Evolutionary conservation across 2,329 filamentous ascomycete genomes (phyloP), one percentile per base, ranked within the genome.

Genomic region (Periconia macrospinosa): DNA sequence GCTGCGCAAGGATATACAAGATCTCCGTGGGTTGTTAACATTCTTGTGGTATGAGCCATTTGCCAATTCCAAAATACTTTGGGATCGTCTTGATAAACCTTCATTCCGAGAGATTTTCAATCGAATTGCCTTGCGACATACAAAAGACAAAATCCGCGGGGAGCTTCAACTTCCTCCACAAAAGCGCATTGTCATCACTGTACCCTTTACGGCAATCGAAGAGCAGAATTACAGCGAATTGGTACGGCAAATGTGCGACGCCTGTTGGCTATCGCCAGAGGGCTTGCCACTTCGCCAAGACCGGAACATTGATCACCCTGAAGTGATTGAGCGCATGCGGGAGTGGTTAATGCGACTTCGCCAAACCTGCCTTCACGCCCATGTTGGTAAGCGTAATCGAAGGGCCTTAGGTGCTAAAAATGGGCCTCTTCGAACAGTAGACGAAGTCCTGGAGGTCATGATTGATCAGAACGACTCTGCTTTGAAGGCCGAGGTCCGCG

Each of bases 391-490:
- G 10, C 83, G 83, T 30, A 89, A 88, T 60, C 80, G 87, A 14
- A 83, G 82, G 56, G 82, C 83, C 0, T 74, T 90, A 6, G 87
- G 87, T 1, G 69, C 73, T 18, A 80, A 83, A 43, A 84, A 81
- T 46, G 86, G 84, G 0, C 87, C 90, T 0, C 79, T 97, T 59
- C 83, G 90, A 13, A 95, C 92, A 0, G 88, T 96, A 1, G 84
- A 87, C 17, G 90, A 97, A 71, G 93, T 97, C 1, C 78, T 99
- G 11, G 87, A 91, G 59, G 86, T 88, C 5, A 97, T 99, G 93
- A 88, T 97, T 53, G 91, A 96, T 51, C 87, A 93, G 66, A 92
- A 88, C 42, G 89, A 93, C 53, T 78, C 78, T 6, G 70, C 76
- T 1, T 83, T 93, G 52, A 83, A 87, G 48, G 75, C 81, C 0